These are phyloP conservation scores for Ananas comosus DNA, from an alignment of 176 grass and related monocot genomes.

Conservation along the genomic window DNA sequence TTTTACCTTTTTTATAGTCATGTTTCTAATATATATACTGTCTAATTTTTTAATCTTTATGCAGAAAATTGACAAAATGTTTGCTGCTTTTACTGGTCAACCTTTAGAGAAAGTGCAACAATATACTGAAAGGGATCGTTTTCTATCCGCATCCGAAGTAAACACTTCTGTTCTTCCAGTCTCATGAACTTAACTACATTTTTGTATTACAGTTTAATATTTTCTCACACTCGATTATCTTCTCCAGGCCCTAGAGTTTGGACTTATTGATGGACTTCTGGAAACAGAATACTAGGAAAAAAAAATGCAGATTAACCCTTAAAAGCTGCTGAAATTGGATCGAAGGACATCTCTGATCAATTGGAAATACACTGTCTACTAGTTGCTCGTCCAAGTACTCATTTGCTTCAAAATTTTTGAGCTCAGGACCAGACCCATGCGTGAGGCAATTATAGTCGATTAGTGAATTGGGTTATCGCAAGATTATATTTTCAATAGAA, in stretches of 20 bases:
- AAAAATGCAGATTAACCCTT: background rate
- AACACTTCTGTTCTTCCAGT: background rate
- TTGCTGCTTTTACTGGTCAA: slow-evolving; percentile 84
- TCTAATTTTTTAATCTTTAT: slow-evolving; percentile 18
- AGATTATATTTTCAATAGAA: too few species aligned
- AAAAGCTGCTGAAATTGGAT: slow-evolving; percentile 3
- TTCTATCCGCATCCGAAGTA: slow-evolving; percentile 85
- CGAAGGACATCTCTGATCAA: background rate
- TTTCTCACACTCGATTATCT: slow-evolving; percentile 3
- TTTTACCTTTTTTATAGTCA: background rate
- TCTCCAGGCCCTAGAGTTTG: slow-evolving; percentile 88
- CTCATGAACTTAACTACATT: slow-evolving; percentile 8
- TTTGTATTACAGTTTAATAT: slow-evolving; percentile 3
- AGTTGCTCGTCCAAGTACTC: too few species aligned
- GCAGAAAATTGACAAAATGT: slow-evolving; percentile 99
- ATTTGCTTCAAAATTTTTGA: too few species aligned
- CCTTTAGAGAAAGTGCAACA: slow-evolving; percentile 65
- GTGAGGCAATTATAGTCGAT: too few species aligned
- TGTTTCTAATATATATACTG: slow-evolving; percentile 16
- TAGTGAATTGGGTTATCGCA: too few species aligned
- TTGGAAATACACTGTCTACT: slow-evolving; percentile 9
- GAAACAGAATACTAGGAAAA: slow-evolving; percentile 63
- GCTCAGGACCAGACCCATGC: too few species aligned
- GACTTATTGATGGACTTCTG: slow-evolving; percentile 66
- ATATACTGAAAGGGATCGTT: slow-evolving; percentile 90